Base-by-base conservation (phyloP, 768 basidiomycete genomes). In the Boletus vermiculosoides region DNA sequence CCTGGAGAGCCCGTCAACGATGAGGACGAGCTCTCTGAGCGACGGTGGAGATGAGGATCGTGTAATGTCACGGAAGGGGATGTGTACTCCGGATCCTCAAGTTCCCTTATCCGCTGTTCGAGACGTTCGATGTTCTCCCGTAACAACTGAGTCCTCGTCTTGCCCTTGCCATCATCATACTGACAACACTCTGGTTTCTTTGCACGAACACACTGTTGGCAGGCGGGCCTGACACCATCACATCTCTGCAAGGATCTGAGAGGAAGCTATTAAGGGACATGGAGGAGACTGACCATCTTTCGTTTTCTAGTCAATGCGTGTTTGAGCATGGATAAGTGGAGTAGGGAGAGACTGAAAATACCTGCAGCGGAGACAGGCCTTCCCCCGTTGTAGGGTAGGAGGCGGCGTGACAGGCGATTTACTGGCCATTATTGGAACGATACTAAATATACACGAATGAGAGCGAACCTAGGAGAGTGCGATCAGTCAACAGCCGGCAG, bases 151-250 rank as follows among this genome's bases (percentile, higher is more conserved):
- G 90, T 91, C 58, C 88, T 80, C 45, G 88, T 90, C 76, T 90
- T 91, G 48, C 87, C 87, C 75, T 87, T 89, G 25, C 90, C 90
- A 71, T 92, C 90, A 63, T 92, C 90, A 68, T 91, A 92, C 65
- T 88, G 87, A 71, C 90, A 92, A 12, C 69, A 76, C 3, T 90
- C 87, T 50, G 75, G 76, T 68, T 90, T 90, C 79, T 91, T 91
- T 42, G 88, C 88, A 51, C 86, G 84, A 30, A 77, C 75, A 66
- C 90, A 92, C 66, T 92, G 90, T 60, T 87, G 86, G 59, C 90
- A 92, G 13, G 87, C 80, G 30, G 90, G 90, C 69, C 88, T 90
- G 45, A 65, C 65, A 59, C 88, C 90, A 65, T 91, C 90, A 67
- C 90, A 92, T 72, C 87, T 80, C 90, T 92, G 61, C 10, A 58